Conservation (phyloP, 2,329 filamentous ascomycete genomes). For the Talaromyces sp. region DNA sequence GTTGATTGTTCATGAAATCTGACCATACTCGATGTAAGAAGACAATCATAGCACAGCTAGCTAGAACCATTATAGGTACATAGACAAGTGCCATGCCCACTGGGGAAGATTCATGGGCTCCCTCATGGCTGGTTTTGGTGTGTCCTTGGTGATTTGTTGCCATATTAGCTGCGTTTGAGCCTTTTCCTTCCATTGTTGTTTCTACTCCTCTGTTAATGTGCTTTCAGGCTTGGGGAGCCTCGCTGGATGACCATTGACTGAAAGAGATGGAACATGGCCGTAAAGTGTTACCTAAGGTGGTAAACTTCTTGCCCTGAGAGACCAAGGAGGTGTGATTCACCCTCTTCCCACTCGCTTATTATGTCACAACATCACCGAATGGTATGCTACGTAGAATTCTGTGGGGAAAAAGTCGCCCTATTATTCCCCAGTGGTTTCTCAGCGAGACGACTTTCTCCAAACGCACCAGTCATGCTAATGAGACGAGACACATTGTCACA, state of each 20-base stretch:
- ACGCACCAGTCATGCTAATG: background rate
- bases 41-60: background rate
- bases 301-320: background rate
- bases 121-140: background rate
- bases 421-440: background rate
- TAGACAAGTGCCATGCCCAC: conserved; percentile 12
- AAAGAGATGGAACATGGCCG: background rate
- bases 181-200: background rate
- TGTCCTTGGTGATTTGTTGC: background rate
- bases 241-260: background rate
- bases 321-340: background rate
- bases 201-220: background rate
- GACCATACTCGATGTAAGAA: conserved; percentile 11
- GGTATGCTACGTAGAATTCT: too few relatives aligned
- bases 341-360: background rate
- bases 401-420: too few relatives aligned
- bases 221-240: too few relatives aligned
- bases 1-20: conserved; percentile 1
- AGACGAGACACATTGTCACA: background rate
- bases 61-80: conserved; percentile 15
- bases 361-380: background rate
- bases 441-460: background rate
- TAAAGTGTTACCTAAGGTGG: background rate
- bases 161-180: background rate
- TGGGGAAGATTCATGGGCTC: background rate